Evolutionary conservation across 805 yeast species (phyloP).

Genomic region (Spencermartinsiella europaea): DNA sequence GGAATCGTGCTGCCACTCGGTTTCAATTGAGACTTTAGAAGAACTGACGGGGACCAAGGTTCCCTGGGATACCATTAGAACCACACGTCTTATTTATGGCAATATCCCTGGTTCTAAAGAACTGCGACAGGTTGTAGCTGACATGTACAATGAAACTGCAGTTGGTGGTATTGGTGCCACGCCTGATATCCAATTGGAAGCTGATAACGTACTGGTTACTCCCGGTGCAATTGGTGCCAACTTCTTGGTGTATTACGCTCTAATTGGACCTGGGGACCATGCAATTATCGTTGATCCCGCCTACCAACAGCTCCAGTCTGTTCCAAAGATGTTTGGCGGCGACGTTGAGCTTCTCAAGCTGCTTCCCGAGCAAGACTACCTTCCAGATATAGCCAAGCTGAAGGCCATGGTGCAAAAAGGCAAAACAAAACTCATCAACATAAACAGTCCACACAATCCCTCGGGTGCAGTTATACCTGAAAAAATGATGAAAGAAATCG

Average conservation of each 20-base stretch:
- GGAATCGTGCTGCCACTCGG: conserved; percentile 48
- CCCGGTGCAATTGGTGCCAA: conserved; percentile 57
- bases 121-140: conserved; percentile 35
- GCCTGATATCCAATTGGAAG: conserved; percentile 17
- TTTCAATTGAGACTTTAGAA: conserved; percentile 38
- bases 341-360: conserved; percentile 36
- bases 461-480: conserved; percentile 41
- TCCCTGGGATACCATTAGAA: conserved; percentile 23
- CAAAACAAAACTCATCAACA: conserved; percentile 40
- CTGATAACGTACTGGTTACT: conserved; percentile 42
- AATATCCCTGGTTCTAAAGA: conserved; percentile 42
- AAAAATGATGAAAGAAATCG: conserved; percentile 33
- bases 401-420: conserved; percentile 26
- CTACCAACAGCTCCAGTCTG: conserved; percentile 46
- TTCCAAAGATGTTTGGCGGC: conserved; percentile 44
- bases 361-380: conserved; percentile 32
- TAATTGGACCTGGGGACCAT: conserved; percentile 43
- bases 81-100: conserved; percentile 40
- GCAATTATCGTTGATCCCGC: conserved; percentile 46
- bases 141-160: conserved; percentile 32
- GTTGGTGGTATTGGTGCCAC: neutral
- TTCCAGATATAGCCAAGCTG: conserved; percentile 36
- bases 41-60: conserved; percentile 28
- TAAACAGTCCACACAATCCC: conserved; percentile 48
- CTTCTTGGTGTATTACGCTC: conserved; percentile 41